Evolutionary conservation across 352 stramenopile species (phyloP), one percentile per base, ranked within the genome.

Genomic region (Phytophthora sp.): DNA sequence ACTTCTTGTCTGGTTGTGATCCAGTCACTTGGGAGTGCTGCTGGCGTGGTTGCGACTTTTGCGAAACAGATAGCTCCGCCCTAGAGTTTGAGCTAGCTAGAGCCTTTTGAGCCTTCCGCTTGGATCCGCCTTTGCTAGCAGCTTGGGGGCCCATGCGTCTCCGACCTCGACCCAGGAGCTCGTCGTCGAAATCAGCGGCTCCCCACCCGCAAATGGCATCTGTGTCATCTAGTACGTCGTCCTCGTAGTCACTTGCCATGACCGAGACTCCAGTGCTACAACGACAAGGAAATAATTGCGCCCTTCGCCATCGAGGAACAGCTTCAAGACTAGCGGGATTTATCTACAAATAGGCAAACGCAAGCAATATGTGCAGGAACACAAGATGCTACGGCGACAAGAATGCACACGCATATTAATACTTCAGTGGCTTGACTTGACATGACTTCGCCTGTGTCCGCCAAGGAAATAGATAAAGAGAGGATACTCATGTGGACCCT

Each of bases 121-220:
- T 64, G 23, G 24, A 17, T 11, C 1, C 3, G 31, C 6, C 15
- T 49, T 54, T 54, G 24, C 4, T 34, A 15, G 11, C 5, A 39
- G 12, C n/a, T 50, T 42, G 28, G 46, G n/a, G 9, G 21, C 3
- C 6, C 32, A 3, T 13, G 3, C 32, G 54, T 10, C 54, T 38
- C 4, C 24, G 20, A 34, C 23, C 12, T 32, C 24, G 39, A 26
- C 13, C 28, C 8, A 52, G n/a, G 11, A 71, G 28, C 6, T 66
- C 28, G 10, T 67, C 62, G 26, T 69, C 67, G 9, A 69, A 62
- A 27, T 72, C 62, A 7, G 10, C 45, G 15, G n/a, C 52, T 35
- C 38, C 67, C 67, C 67, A 76, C 18, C 67, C 67, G 42, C 67
- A 63, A 31, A 76, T 60, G 26, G 6, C 46, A 38, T 56, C 62